Percentiles rank a stretch among this genome's conserved stretches.
These are phyloP conservation scores for Camelina laxa DNA, from an alignment of 345 rosid genomes.

Conservation along the genomic window DNA sequence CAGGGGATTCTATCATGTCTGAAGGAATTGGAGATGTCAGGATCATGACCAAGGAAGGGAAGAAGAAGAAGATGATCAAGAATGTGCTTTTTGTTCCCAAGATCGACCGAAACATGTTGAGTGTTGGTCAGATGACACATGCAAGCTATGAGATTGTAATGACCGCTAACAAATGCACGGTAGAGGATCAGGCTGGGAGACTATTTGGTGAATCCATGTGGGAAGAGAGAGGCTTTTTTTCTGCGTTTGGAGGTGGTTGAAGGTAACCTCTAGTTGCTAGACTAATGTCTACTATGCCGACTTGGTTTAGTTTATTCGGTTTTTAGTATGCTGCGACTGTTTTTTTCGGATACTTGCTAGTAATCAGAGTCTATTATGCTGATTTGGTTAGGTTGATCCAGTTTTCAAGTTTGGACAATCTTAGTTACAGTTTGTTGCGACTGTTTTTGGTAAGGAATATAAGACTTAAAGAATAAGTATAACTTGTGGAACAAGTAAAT, in stretches of 20 bases:
- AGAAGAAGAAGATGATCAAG: slow-evolving; percentile 6
- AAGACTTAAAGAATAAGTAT: no score
- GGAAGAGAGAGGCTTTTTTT: slow-evolving; percentile 8
- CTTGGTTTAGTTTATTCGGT: not conserved
- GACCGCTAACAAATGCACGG: not conserved
- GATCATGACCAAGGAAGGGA: not conserved
- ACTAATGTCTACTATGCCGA: not conserved
- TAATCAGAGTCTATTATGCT: no score
- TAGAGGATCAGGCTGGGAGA: not conserved
- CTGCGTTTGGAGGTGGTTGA: not conserved
- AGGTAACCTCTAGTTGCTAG: not conserved
- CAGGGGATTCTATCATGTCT: not conserved
- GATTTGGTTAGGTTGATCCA: not conserved
- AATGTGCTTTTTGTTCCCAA: slow-evolving; percentile 7
- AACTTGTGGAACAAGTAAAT: no score
- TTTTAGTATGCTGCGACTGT: no score
- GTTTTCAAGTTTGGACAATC: not conserved
- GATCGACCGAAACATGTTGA: not conserved
- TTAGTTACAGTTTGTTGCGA: no score
- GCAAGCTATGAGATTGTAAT: not conserved
- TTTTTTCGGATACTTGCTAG: no score
- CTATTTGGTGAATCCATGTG: not conserved
- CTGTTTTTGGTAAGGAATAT: no score
- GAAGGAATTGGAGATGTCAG: slow-evolving; percentile 8
- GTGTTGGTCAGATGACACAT: not conserved